Conservation (phyloP, 495 filamentous ascomycete species). For the Penicillium psychrofluorescens region DNA sequence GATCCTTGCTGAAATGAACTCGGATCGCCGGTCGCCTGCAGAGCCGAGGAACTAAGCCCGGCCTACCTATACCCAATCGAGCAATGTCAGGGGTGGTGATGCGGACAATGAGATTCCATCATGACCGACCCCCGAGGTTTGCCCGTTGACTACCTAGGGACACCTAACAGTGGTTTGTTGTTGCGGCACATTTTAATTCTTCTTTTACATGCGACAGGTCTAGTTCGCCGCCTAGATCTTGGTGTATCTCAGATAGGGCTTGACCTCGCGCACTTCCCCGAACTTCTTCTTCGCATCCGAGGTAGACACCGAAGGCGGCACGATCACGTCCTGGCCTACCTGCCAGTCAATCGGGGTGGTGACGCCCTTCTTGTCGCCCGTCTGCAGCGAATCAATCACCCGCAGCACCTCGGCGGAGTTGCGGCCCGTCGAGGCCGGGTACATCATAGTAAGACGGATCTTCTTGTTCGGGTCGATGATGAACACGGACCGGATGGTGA, state of each 20-base stretch:
- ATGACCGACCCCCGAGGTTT: not conserved
- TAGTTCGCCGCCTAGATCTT: conserved; percentile 9
- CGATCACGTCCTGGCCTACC: conserved; percentile 87
- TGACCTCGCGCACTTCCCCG: conserved; percentile 84
- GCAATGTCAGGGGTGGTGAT: not conserved
- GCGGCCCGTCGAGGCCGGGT: conserved; percentile 94
- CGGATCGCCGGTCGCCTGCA: conserved; percentile 10
- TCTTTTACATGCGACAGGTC: not conserved
- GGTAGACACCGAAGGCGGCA: conserved; percentile 80
- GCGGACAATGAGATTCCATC: not conserved
- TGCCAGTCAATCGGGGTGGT: conserved; percentile 94
- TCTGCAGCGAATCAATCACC: conserved; percentile 92
- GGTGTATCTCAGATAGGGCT: conserved; percentile 61
- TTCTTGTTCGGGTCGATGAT: conserved; percentile 98
- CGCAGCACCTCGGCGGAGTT: conserved; percentile 95
- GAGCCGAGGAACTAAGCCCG: conserved; percentile 7
- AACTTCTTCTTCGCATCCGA: conserved; percentile 86
- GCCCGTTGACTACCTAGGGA: conserved; percentile 1
- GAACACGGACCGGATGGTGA: conserved; percentile 99
- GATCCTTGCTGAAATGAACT: not conserved
- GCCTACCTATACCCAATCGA: conserved; percentile 13
- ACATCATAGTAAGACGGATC: conserved; percentile 91
- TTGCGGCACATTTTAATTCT: not conserved
- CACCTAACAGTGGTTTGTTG: too few relatives aligned
- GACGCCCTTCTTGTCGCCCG: conserved; percentile 90